Conservation (phyloP, 2,329 filamentous ascomycete species). For the Stemphylium vesicarium region DNA sequence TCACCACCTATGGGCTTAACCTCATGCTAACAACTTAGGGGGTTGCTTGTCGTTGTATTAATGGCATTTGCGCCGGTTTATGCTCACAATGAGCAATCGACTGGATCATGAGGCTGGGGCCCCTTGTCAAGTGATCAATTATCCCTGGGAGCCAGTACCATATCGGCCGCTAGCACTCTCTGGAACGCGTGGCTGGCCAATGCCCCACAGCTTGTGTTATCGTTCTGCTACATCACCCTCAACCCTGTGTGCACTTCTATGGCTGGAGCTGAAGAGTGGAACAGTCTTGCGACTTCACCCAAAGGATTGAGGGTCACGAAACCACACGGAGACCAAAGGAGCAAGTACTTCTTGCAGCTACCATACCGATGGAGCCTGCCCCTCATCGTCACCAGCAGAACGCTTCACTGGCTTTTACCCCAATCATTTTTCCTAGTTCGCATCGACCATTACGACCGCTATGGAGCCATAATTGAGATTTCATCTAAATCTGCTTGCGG, state of each 20-base stretch:
- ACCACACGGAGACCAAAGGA: slow-evolving; percentile 42
- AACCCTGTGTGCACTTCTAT: slow-evolving; percentile 57
- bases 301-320: slow-evolving; percentile 49
- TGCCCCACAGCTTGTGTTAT: slow-evolving; percentile 55
- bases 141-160: too few species aligned
- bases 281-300: slow-evolving; percentile 38
- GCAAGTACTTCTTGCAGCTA: slow-evolving; percentile 51
- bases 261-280: slow-evolving; percentile 57
- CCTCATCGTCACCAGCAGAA: slow-evolving; percentile 35
- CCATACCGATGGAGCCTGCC: slow-evolving; percentile 50
- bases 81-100: too few species aligned
- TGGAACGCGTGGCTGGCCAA: slow-evolving; percentile 52
- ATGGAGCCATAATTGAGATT: too few species aligned
- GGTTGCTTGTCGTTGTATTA: too few species aligned
- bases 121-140: too few species aligned
- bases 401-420: slow-evolving; percentile 55
- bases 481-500: slow-evolving; percentile 10
- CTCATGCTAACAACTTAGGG: too few species aligned
- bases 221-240: slow-evolving; percentile 54
- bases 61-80: too few species aligned
- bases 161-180: too few species aligned
- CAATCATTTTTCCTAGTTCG: slow-evolving; percentile 50
- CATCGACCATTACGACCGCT: slow-evolving; percentile 6
- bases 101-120: too few species aligned
- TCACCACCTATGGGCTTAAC: too few species aligned